Conservation (phyloP, 2,329 filamentous ascomycete species). For the Cucurbitaria berberidis region DNA sequence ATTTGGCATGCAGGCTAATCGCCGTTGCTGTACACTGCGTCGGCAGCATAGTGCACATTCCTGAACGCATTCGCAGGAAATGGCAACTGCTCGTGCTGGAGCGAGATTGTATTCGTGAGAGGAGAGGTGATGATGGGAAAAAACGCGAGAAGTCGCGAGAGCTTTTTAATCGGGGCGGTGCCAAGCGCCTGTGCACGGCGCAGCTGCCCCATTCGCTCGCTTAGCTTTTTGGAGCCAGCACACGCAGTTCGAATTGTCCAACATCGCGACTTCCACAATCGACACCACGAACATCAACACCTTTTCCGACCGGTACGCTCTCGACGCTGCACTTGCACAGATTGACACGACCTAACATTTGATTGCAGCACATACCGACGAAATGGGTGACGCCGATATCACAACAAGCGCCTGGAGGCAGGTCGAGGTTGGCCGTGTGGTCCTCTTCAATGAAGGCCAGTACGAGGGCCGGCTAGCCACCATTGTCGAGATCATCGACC, state of each 20-base stretch:
- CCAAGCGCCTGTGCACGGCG: not conserved
- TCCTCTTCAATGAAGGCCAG: conserved; percentile 85
- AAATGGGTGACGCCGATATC: conserved; percentile 57
- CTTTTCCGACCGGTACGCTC: conserved; percentile 50
- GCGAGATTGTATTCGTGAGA: not conserved
- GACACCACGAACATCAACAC: conserved; percentile 43
- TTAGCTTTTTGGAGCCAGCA: not conserved
- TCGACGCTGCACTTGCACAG: conserved; percentile 28
- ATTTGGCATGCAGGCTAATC: not conserved
- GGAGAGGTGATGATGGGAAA: conserved; percentile 2
- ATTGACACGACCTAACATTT: conserved; percentile 33
- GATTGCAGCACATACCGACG: conserved; percentile 45
- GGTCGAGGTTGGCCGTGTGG: conserved; percentile 97
- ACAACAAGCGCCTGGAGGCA: conserved; percentile 71
- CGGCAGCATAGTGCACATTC: not conserved
- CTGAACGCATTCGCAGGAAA: not conserved
- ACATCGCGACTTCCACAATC: conserved; percentile 30
- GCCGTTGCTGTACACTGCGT: too few species aligned
- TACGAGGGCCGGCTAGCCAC: conserved; percentile 85
- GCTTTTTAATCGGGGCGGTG: conserved; percentile 5
- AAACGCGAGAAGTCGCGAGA: conserved; percentile 18
- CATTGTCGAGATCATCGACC: conserved; percentile 99
- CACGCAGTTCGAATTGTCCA: conserved; percentile 18
- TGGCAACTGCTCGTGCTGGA: not conserved
- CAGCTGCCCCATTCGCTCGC: conserved; percentile 1